Conservation (phyloP, 768 basidiomycete genomes). For the Podaxis carcinomalis region DNA sequence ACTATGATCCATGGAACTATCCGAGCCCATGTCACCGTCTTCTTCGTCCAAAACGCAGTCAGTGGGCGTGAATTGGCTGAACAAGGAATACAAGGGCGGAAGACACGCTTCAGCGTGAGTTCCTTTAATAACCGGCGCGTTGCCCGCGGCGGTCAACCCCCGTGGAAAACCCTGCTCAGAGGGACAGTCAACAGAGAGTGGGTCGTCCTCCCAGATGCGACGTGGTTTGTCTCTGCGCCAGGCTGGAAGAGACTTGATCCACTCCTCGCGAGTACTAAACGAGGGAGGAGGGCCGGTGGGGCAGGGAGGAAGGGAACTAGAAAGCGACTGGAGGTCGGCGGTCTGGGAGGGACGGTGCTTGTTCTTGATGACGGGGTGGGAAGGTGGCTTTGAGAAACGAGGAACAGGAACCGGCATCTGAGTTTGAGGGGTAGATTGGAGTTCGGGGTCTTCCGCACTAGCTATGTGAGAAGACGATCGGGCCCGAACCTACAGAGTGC, state of each 20-base stretch:
- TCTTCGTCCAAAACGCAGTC: constrained; percentile 19
- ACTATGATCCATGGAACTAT: constrained; percentile 29
- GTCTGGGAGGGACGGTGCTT: constrained; percentile 36
- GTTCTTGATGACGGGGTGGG: constrained; percentile 66
- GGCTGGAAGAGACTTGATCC: constrained; percentile 66
- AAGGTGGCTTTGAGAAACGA: constrained; percentile 48
- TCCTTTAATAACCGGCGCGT: constrained; percentile 85
- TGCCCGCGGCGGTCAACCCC: constrained; percentile 74
- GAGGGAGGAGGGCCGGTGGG: constrained; percentile 61
- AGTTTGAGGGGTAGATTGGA: constrained; percentile 36
- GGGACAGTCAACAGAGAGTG: constrained; percentile 21
- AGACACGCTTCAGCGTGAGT: constrained; percentile 77
- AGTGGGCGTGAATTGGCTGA: constrained; percentile 13
- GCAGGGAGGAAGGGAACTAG: constrained; percentile 55
- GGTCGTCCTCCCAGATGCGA: constrained; percentile 61
- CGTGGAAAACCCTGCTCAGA: constrained; percentile 56
- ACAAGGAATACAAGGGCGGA: constrained; percentile 59
- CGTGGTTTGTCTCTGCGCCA: constrained; percentile 69
- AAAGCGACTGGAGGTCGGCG: constrained; percentile 48
- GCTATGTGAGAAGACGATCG: constrained; percentile 33
- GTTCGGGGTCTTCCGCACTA: constrained; percentile 42
- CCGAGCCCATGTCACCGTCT: constrained; percentile 38
- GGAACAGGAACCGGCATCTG: constrained; percentile 90
- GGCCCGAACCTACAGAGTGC: constrained; percentile 38
- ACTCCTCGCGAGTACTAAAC: constrained; percentile 65